Base-by-base conservation (phyloP, 208 protist genomes). In the Trypanosoma melophagium region DNA sequence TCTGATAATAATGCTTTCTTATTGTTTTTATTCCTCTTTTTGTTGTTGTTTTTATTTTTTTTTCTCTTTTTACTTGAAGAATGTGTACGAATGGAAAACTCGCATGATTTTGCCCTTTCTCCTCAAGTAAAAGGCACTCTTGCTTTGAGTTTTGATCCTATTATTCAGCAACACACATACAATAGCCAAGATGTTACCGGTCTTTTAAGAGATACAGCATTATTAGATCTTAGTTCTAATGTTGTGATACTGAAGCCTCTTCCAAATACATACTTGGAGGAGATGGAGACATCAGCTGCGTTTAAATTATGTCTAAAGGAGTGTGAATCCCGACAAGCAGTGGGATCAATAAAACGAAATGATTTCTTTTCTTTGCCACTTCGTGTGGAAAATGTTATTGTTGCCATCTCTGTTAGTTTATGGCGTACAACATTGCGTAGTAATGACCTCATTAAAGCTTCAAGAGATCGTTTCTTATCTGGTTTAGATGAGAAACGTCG, bases 101-200 rank as follows among this genome's bases (percentile, higher is more conserved):
- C 14, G n/a, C 69, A 42, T 0, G 8, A 19, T 21, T 13, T n/a
- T 8, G 17, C 8, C 42, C 24, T 5, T 9, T 22, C 14, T 31
- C 25, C 38, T 45, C n/a, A 38, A 3, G 35, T 0, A 5, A 35
- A 35, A 35, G 5, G 28, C 28, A 35, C 28, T 44, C 24, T 57
- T 12, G 7, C 17, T 0, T 9, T 16, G n/a, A 40, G 44, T 10
- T 65, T 87, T 42, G 41, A 66, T 1, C 82, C 81, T 1, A 41
- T 92, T 21, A 78, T 90, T 52, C 58, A 74, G 40, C 75, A 87
- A 53, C 51, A 55, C 66, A 61, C 84, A 57, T 89, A 87, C 62
- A 24, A 35, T 52, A 82, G 79, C 45, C 70, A 66, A 2, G 82
- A 93, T 35, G 52, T 92, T 38, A 83, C 81, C 52, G 9, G 44